These are phyloP conservation scores for Dillenia suffruticosa DNA, from an alignment of 164 flowering plant genomes.

Conservation along the genomic window DNA sequence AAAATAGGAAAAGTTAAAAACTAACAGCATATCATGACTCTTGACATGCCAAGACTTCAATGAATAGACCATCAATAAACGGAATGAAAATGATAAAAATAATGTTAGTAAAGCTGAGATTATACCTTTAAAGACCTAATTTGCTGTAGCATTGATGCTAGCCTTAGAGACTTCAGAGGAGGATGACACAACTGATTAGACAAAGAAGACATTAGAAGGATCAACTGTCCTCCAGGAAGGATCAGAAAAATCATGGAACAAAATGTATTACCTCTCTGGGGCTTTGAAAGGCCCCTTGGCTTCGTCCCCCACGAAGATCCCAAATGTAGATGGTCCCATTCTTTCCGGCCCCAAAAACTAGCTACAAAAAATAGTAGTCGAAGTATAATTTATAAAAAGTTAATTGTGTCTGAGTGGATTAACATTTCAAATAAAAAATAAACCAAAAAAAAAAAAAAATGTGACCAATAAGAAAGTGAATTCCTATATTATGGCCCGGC, in stretches of 20 bases:
- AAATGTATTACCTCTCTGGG: slow-evolving; percentile 57
- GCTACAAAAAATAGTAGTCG: slow-evolving; percentile 29
- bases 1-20: too few relatives aligned
- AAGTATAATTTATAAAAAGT: not conserved
- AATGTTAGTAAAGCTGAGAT: not conserved
- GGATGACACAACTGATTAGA: slow-evolving; percentile 41
- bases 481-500: too few relatives aligned
- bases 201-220: not conserved
- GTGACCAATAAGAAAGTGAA: too few relatives aligned
- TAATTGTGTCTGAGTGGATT: too few relatives aligned
- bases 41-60: too few relatives aligned
- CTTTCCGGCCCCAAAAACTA: slow-evolving; percentile 74
- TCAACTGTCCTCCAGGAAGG: too few relatives aligned
- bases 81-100: not conserved
- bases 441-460: not conserved
- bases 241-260: not conserved
- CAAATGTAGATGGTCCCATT: slow-evolving; percentile 68
- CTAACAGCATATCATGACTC: too few relatives aligned
- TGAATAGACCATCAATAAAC: not conserved
- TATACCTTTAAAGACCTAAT: slow-evolving; percentile 75
- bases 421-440: not conserved
- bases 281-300: slow-evolving; percentile 58
- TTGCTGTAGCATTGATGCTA: slow-evolving; percentile 57
- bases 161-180: slow-evolving; percentile 55
- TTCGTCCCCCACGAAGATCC: slow-evolving; percentile 96